Evolutionary conservation across 768 basidiomycete genomes (phyloP), one percentile per base, ranked within the genome.

Genomic region (Lentinula sp.): DNA sequence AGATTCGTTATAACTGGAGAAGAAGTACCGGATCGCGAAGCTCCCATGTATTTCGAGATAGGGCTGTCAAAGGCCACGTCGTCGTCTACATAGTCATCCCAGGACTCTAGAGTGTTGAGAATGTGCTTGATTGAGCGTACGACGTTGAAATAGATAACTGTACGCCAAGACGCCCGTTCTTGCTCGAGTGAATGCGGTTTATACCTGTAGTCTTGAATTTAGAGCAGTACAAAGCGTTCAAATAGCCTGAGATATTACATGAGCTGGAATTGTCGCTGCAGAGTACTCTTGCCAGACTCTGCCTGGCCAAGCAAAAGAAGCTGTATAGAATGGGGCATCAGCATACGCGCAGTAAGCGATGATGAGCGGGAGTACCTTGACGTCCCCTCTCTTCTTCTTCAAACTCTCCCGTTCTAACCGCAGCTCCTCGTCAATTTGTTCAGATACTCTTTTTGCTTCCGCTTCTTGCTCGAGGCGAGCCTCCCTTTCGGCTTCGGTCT

Each of bases 361-460:
- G 60, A 55, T 45, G 51, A 51, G 28, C 31, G 4, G 62, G 59
- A 13, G 53, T 46, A 87, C 91, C 79, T 89, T 88, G 63, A 93
- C 89, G 70, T 91, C 89, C 66, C 84, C 80, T 71, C 83, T 90
- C 54, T 77, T 81, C 69, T 80, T 84, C 71, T 81, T 86, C 60
- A 84, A 66, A 55, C 77, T 80, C 70, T 88, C 87, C 60, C 84
- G 80, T 67, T 93, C 91, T 61, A 76, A 74, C 65, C 84, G 83
- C 57, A 93, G 78, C 66, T 90, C 83, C 68, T 91, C 90, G 73
- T 93, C 91, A 67, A 93, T 93, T 70, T 81, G 81, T 63, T 93
- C 91, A 52, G 88, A 91, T 62, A 88, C 75, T 52, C 84, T 82
- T 70, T 85, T 87, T 2, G 91, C 89, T 63, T 91, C 87, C 0